These are phyloP conservation scores for Ogataea wickerhamii DNA, from an alignment of 805 yeast species.

Conservation along the genomic window DNA sequence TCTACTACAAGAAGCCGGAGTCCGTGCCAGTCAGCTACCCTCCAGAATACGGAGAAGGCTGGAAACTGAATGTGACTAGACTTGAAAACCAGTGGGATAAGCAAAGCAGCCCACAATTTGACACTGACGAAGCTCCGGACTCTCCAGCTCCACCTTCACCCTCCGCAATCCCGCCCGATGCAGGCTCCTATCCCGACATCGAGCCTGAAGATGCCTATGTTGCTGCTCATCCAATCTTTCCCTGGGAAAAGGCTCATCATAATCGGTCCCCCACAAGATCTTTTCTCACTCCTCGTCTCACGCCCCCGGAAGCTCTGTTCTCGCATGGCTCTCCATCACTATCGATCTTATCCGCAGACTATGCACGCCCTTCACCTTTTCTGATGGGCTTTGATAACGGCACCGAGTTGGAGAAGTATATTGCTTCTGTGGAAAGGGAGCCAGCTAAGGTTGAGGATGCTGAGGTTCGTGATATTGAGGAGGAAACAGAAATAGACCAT, in stretches of 20 bases:
- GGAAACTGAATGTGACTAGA: slow-evolving; percentile 27
- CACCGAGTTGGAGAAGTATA: slow-evolving; percentile 10
- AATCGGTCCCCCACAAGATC: slow-evolving; percentile 16
- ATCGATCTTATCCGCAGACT: background rate
- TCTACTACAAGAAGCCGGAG: slow-evolving; percentile 23
- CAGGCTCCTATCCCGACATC: slow-evolving; percentile 1
- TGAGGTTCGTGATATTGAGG: slow-evolving; percentile 7
- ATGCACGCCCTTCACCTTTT: slow-evolving; percentile 6
- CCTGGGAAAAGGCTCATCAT: slow-evolving; percentile 30
- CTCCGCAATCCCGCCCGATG: background rate
- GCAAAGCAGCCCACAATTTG: background rate
- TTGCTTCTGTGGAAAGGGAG: slow-evolving; percentile 6
- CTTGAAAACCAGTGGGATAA: slow-evolving; percentile 21
- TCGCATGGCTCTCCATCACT: background rate
- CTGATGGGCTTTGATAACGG: slow-evolving; percentile 16
- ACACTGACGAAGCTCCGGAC: background rate
- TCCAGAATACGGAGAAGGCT: slow-evolving; percentile 31
- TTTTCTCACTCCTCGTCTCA: slow-evolving; percentile 12
- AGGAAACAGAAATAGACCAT: background rate
- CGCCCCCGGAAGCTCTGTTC: background rate
- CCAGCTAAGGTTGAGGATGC: slow-evolving; percentile 16
- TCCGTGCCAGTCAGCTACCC: slow-evolving; percentile 23
- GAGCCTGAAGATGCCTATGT: slow-evolving; percentile 21
- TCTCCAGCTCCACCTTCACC: background rate
- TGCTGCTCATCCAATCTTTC: slow-evolving; percentile 32